Evolutionary conservation across 371 early-diverging fungal genomes (phyloP).

Genomic region (Mortierella sp.): DNA sequence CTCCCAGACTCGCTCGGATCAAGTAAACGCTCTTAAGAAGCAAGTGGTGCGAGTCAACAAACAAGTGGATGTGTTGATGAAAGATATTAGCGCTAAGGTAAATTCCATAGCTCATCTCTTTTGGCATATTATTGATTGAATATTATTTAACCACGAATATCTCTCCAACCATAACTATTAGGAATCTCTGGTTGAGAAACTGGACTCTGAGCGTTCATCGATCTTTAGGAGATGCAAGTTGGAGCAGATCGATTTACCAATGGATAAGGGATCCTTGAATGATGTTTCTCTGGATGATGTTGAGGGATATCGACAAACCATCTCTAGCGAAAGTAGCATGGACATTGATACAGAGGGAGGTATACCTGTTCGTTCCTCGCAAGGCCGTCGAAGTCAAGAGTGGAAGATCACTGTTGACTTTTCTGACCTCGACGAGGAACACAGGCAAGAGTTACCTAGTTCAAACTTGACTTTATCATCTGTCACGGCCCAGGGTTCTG

Average conservation of each 20-base stretch:
- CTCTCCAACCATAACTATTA: slow-evolving; percentile 16
- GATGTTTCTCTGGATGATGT: slow-evolving; percentile 78
- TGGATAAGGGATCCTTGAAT: slow-evolving; percentile 74
- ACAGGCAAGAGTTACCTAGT: slow-evolving; percentile 46
- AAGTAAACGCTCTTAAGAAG: slow-evolving; percentile 70
- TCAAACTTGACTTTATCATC: slow-evolving; percentile 15
- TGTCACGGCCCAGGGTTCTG: slow-evolving; percentile 6
- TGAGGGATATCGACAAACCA: slow-evolving; percentile 36
- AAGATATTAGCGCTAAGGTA: slow-evolving; percentile 71
- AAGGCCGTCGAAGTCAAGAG: slow-evolving; percentile 42
- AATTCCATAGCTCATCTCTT: not conserved
- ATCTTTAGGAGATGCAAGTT: slow-evolving; percentile 91
- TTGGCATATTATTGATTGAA: not conserved
- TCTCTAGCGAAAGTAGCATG: slow-evolving; percentile 62
- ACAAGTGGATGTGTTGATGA: slow-evolving; percentile 76
- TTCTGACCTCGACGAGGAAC: slow-evolving; percentile 61
- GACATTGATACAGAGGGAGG: slow-evolving; percentile 63
- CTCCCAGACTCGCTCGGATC: slow-evolving; percentile 67
- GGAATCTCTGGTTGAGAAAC: slow-evolving; percentile 82
- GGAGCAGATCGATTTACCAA: slow-evolving; percentile 91
- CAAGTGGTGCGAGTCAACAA: slow-evolving; percentile 70
- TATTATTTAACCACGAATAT: not conserved
- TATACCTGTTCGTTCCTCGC: slow-evolving; percentile 13
- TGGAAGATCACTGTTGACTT: slow-evolving; percentile 65
- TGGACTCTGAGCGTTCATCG: slow-evolving; percentile 79